Base-by-base conservation (phyloP, 352 stramenopile genomes). In the Globisporangium camurandrum region DNA sequence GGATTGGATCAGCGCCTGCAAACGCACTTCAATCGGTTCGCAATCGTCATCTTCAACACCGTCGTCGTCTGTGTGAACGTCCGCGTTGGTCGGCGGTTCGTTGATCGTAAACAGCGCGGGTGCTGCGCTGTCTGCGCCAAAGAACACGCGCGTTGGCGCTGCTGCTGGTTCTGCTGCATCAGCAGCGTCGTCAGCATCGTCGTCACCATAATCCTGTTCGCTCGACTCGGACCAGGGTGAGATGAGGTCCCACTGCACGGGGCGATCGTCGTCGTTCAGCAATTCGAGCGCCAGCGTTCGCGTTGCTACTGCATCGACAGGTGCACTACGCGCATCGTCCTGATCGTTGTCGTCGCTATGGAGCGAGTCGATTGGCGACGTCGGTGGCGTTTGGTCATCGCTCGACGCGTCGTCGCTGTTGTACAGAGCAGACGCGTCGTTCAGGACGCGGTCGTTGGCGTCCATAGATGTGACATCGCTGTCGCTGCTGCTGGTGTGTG, bases 151-250 rank as follows among this genome's bases (percentile, higher is more conserved):
- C 31, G 24, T n/a, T 36, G 20, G n/a, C 4, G 10, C n/a, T 19
- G 31, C 5, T 6, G 22, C 2, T 10, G 9, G 19, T n/a, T 4
- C 8, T 9, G 41, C 30, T 20, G 26, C 36, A 14, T 20, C 10
- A 28, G 42, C 28, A 4, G 36, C 36, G 10, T 39, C 48, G 20
- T 30, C 28, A n/a, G n/a, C n/a, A n/a, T n/a, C n/a, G 12, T 43
- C 28, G 20, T 54, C 46, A 3, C 26, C 17, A 9, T 49, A 43
- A n/a, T 39, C 17, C 5, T 45, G 30, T 8, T 59, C 37, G 14
- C 44, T 30, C 5, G 39, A 49, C 39, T 67, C 60, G 9, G 68
- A 84, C 51, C 62, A 80, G 12, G 75, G 75, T 26, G 75, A 87
- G 27, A 87, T 69, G 41, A 87, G 59, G 38, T 51, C 59, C 66